Evolutionary conservation across 441 rosid genomes (phyloP), one percentile per base, ranked within the genome.

Genomic region (Jatropha multifida): DNA sequence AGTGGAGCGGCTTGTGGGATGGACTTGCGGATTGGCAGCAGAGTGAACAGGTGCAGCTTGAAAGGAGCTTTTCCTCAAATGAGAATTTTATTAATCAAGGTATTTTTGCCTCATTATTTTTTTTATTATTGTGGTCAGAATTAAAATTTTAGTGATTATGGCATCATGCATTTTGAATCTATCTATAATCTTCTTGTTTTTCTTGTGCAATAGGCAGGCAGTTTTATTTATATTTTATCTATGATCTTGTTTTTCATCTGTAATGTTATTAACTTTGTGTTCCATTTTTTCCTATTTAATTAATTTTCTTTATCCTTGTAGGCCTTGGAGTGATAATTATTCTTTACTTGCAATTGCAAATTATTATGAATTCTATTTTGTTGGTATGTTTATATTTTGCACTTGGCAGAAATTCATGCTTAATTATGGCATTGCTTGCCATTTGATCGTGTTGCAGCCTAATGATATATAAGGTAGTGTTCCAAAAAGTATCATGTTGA

Each of bases 21-120:
- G 85, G 79, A 27, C 58, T 68, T 23, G 42, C 71, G 7, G 81
- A 70, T 69, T 79, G 89, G 85, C 82, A 75, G 52, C 81, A 73
- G 65, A 63, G 75, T 75, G 77, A 76, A 65, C 75, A 44, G 58
- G 69, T 70, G 72, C 79, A 82, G 38, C 62, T 69, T 73, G 83
- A 69, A 68, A 84, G 74, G 65, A 59, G 71, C 74, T 81, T 78
- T 78, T 67, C 71, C 74, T 27, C 81, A 0, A 74, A 81, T 41
- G 82, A 84, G 77, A 68, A 77, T 80, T 80, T 68, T 67, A 72
- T 69, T 42, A 76, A 80, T 79, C 74, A 64, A 81, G 93, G 93
- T 89, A 77, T 69, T 23, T 65, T 15, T 77, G 49, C 64, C 66
- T 27, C 52, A 46, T 71, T 26, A 7, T 23, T 60, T 5, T 7